Base-by-base conservation (phyloP, 2,329 filamentous ascomycete species). In the Amylocarpus encephaloides region DNA sequence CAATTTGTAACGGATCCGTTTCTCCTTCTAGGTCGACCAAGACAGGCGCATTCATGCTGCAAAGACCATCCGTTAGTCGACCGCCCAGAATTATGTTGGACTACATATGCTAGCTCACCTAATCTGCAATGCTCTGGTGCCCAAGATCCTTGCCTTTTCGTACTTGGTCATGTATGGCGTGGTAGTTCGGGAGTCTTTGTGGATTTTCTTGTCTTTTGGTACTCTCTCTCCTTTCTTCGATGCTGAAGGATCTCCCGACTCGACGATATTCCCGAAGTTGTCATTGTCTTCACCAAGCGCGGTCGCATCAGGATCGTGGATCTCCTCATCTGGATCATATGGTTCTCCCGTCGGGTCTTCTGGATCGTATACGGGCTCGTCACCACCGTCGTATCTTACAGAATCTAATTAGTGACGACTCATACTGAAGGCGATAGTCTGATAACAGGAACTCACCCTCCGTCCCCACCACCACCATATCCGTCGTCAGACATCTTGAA, bases 101-200 rank as follows among this genome's bases (percentile, higher is more conserved):
- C 15, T 46, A 29, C 29, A 15, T 35, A 12, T 22, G 18, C 22
- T 13, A 16, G 61, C 81, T 48, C 70, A 94, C 89, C 89, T 96
- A 66, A 98, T 97, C 71, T 98, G 93, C 66, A 97, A 71, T 36
- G 93, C 93, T 59, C 93, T 79, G 36, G 93, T 97, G 43, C 93
- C 93, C 57, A 98, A 73, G 52, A 98, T 92, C 66, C 93, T 83
- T 56, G 93, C 93, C 62, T 85, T 82, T 77, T 98, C 93, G 72
- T 98, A 98, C 74, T 98, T 98, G 60, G 93, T 98, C 92, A 98
- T 95, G 73, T 96, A 98, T 2, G 92, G 93, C 26, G 93, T 98
- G 7, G 93, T 98, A 19, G 82, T 86, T 62, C 93, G 83, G 71
- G 95, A 81, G 59, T 91, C 87, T 60, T 88, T 87, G 50, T 90